Base-by-base conservation (phyloP, 331 rosid species). In the Saraca asoca region DNA sequence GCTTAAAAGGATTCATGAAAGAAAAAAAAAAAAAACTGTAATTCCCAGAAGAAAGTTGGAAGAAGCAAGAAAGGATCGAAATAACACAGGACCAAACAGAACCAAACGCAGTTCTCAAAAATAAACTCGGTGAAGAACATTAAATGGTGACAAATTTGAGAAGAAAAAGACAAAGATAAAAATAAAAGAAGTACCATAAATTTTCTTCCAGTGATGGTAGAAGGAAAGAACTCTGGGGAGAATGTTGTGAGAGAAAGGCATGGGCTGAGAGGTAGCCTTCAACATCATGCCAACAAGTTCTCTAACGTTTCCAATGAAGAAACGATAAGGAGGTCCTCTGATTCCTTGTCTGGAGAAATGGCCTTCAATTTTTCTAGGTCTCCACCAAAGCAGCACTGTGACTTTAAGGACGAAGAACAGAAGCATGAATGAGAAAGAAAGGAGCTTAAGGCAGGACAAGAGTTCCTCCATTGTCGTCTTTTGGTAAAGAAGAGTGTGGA, bases 201-300 rank as follows among this genome's bases (percentile, higher is more conserved):
- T 83, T 76, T 94, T 94, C 68, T 85, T 90, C 99, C 99, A 94
- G 76, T 94, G 96, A 70, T 94, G 99, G 75, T 88, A 94, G 72
- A 94, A 94, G 62, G 99, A 80, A 24, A 94, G 96, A 48, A 94
- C 99, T 59, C 99, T 74, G 15, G 99, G 99, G 10, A 94, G 95
- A 62, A 94, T 94, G 77, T 94, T 86, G 84, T 94, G 99, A 41
- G 97, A 88, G 83, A 66, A 65, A 61, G 96, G 95, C 88, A 94
- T 86, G 60, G 97, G 89, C 39, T 85, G 90, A 58, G 99, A 90
- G 9, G 99, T 88, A 55, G 99, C 99, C 41, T 81, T 79, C 38
- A 90, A 64, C 97, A 90, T 90, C 99, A 94, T 88, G 2, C 70
- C 79, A 7, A 82, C 95, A 6, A 94, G 79, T 62, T 94, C 89